These are phyloP conservation scores for Neofusicoccum umdonicola DNA, from an alignment of 2,329 filamentous ascomycete species.

Conservation along the genomic window DNA sequence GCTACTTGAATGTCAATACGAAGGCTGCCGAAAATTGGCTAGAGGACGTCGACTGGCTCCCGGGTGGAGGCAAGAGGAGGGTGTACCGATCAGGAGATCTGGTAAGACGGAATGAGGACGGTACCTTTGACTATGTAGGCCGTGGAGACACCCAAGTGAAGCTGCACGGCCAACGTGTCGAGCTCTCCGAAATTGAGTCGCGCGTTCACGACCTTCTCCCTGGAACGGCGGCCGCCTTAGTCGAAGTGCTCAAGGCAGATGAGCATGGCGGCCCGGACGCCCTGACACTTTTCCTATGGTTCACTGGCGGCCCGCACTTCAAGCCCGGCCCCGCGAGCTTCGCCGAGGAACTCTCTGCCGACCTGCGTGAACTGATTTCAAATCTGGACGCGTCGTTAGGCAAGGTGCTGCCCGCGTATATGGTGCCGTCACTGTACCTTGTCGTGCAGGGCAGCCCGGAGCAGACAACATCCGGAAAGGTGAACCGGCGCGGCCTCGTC, in stretches of 20 bases:
- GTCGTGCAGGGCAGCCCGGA: constrained; percentile 15
- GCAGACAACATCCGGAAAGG: constrained; percentile 31
- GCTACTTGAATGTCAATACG: constrained; percentile 26
- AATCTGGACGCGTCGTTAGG: background rate
- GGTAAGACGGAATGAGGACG: constrained; percentile 24
- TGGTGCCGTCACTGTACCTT: background rate
- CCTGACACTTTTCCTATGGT: background rate
- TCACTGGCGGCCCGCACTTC: background rate
- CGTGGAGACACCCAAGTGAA: constrained; percentile 16
- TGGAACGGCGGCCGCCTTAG: background rate
- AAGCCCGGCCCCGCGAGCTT: background rate
- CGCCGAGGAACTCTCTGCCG: background rate
- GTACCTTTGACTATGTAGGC: constrained; percentile 1
- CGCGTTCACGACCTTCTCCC: background rate
- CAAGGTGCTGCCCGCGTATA: background rate
- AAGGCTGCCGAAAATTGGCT: constrained; percentile 30
- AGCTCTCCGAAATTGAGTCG: constrained; percentile 37
- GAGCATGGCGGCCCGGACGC: background rate
- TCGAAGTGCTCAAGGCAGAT: background rate
- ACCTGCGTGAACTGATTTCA: background rate
- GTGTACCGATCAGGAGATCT: constrained; percentile 9
- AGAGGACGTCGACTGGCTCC: constrained; percentile 29
- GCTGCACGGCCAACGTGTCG: constrained; percentile 37
- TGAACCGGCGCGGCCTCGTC: constrained; percentile 28
- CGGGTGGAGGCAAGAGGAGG: constrained; percentile 20